phyloP scores from a whole-genome alignment of 192 early-diverging fungal genomes.

The Hyaloraphidium curvatum region DNA sequence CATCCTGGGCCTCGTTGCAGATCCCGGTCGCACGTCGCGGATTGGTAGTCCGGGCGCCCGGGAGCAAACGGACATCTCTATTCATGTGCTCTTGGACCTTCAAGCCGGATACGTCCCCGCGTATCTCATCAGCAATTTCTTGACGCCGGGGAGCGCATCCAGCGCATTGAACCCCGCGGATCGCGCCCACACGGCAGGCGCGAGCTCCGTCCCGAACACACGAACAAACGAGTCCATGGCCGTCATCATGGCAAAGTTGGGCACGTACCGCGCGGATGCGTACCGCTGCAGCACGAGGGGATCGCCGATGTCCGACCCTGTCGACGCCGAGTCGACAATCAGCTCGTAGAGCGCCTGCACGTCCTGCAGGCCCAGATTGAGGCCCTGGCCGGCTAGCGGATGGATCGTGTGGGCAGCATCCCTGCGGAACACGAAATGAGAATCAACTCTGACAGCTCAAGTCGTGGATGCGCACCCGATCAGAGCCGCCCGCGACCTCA shows the following conservation, averaged over 20 bases:
- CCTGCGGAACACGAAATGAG: slow-evolving; percentile 19
- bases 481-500: slow-evolving; percentile 58
- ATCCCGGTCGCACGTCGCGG: too few relatives aligned
- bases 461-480: slow-evolving; percentile 37
- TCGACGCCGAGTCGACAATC: slow-evolving; percentile 36
- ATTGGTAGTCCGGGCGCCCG: too few relatives aligned
- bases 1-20: too few relatives aligned
- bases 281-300: slow-evolving; percentile 57
- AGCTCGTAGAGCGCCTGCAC: slow-evolving; percentile 43
- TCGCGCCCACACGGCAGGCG: slow-evolving; percentile 40
- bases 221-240: slow-evolving; percentile 62
- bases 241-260: slow-evolving; percentile 68
- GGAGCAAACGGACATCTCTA: neutral
- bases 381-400: slow-evolving; percentile 88
- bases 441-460: too few relatives aligned
- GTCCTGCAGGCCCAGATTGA: slow-evolving; percentile 85
- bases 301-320: slow-evolving; percentile 41
- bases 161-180: slow-evolving; percentile 51
- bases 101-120: neutral
- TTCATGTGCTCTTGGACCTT: neutral
- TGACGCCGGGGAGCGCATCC: slow-evolving; percentile 42
- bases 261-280: slow-evolving; percentile 56
- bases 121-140: slow-evolving; percentile 18
- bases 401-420: slow-evolving; percentile 94
- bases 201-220: slow-evolving; percentile 47